These are phyloP conservation scores for Platanthera guangdongensis DNA, from an alignment of 106 monocot genomes.

Conservation along the genomic window DNA sequence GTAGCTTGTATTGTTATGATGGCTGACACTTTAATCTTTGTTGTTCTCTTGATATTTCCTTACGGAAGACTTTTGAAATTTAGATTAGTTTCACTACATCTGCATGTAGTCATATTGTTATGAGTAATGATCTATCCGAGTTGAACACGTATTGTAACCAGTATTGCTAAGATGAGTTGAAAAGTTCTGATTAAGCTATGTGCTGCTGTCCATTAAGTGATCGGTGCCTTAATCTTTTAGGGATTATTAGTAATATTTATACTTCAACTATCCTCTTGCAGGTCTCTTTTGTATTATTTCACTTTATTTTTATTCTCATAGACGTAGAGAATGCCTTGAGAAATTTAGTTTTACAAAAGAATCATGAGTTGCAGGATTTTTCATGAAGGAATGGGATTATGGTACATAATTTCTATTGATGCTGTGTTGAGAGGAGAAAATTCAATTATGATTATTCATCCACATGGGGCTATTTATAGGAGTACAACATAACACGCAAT, in stretches of 20 bases:
- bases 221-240: neutral
- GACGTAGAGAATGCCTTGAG: too few species aligned
- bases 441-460: too few species aligned
- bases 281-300: neutral
- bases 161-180: neutral
- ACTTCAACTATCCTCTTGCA: neutral
- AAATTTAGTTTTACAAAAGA: too few species aligned
- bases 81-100: neutral
- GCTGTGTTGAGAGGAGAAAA: too few species aligned
- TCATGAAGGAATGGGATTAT: too few species aligned
- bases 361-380: too few species aligned
- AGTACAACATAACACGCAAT: too few species aligned
- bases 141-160: neutral
- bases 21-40: neutral
- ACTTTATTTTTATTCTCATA: too few species aligned
- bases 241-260: neutral
- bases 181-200: neutral
- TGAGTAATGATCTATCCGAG: neutral
- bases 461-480: too few species aligned
- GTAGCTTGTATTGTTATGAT: neutral
- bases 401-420: too few species aligned
- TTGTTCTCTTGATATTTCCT: neutral
- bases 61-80: constrained; percentile 1
- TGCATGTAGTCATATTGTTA: neutral
- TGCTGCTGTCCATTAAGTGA: neutral